Evolutionary conservation across 495 filamentous ascomycete genomes (phyloP).

Genomic region (Daldinia vernicosa): DNA sequence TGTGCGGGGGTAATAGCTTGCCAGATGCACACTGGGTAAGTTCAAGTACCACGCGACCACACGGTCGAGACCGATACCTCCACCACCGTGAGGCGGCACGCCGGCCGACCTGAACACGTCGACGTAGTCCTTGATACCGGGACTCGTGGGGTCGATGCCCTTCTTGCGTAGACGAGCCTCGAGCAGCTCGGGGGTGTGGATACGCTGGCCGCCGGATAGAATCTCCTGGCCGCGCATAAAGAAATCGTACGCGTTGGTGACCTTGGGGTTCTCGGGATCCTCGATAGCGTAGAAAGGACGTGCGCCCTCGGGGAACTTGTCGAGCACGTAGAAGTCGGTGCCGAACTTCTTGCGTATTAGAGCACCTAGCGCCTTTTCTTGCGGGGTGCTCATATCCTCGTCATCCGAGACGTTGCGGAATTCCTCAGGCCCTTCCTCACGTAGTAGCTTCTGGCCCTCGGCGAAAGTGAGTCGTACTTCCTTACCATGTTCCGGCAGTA

Average conservation of each 20-base stretch:
- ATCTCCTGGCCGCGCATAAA: conserved; percentile 93
- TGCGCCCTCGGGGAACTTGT: conserved; percentile 87
- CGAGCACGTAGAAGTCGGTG: conserved; percentile 91
- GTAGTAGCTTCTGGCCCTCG: conserved; percentile 82
- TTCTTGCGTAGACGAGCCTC: conserved; percentile 73
- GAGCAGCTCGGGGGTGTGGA: conserved; percentile 76
- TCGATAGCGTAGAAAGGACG: conserved; percentile 93
- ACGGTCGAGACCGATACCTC: conserved; percentile 86
- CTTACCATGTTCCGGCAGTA: conserved; percentile 70
- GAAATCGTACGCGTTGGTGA: conserved; percentile 90
- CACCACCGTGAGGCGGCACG: conserved; percentile 81
- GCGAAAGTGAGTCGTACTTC: conserved; percentile 84
- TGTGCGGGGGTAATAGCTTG: conserved; percentile 82
- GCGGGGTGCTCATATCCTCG: conserved; percentile 82
- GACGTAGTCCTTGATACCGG: conserved; percentile 85
- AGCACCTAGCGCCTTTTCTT: conserved; percentile 90
- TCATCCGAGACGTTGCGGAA: conserved; percentile 72
- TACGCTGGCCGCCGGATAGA: conserved; percentile 86
- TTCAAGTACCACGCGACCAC: conserved; percentile 90
- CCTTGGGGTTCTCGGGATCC: conserved; percentile 69
- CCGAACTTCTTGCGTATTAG: conserved; percentile 83
- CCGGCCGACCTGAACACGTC: conserved; percentile 81
- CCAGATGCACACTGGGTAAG: conserved; percentile 80
- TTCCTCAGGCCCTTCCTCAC: conserved; percentile 79
- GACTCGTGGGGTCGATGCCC: conserved; percentile 74